Evolutionary conservation across 345 rosid genomes (phyloP).

Genomic region (Cardamine occulta): DNA sequence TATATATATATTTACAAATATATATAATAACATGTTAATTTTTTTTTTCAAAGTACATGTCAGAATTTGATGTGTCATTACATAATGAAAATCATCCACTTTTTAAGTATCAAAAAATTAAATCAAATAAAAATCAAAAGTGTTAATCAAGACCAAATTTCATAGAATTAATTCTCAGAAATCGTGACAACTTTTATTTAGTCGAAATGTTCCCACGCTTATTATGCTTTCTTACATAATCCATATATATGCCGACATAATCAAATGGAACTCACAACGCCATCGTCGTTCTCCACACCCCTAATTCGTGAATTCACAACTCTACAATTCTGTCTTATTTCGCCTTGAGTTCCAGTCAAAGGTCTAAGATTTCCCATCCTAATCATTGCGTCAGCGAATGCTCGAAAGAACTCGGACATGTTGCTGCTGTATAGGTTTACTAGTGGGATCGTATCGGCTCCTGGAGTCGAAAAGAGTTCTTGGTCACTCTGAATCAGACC

Average conservation of each 20-base stretch:
- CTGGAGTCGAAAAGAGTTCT: slow-evolving; percentile 43
- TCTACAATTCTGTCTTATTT: slow-evolving; percentile 55
- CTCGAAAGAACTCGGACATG: slow-evolving; percentile 49
- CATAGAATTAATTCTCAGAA: not conserved
- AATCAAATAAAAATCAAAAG: too few relatives aligned
- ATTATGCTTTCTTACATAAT: slow-evolving; percentile 25
- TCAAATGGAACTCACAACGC: slow-evolving; percentile 40
- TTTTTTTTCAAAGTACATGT: too few relatives aligned
- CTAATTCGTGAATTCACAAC: slow-evolving; percentile 33
- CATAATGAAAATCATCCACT: too few relatives aligned
- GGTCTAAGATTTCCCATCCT: slow-evolving; percentile 57
- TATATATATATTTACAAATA: too few relatives aligned
- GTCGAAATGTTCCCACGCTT: slow-evolving; percentile 13
- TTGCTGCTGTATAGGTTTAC: slow-evolving; percentile 36
- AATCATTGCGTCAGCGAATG: slow-evolving; percentile 53
- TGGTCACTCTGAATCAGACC: slow-evolving; percentile 45
- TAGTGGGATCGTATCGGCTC: slow-evolving; percentile 37
- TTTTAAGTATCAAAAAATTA: too few relatives aligned
- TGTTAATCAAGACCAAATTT: too few relatives aligned
- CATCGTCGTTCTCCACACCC: slow-evolving; percentile 24
- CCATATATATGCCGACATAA: not conserved
- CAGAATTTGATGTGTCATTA: too few relatives aligned
- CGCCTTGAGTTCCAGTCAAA: slow-evolving; percentile 51
- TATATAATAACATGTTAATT: too few relatives aligned
- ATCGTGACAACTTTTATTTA: slow-evolving; percentile 26